Base-by-base conservation (phyloP, 306 rosid species). In the Chamaecrista fasciculata region DNA sequence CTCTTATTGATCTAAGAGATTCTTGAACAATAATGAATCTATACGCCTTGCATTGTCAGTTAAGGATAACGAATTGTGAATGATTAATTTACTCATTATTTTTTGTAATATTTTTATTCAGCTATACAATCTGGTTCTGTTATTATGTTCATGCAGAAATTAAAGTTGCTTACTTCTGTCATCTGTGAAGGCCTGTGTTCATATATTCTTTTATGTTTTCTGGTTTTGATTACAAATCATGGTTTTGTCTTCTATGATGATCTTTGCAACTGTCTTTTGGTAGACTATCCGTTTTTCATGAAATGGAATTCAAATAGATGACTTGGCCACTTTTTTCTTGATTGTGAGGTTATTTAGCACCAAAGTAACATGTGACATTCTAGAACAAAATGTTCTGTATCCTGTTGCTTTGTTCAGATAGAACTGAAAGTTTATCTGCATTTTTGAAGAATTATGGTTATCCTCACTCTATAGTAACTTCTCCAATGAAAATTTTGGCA, bases 401-500 rank as follows among this genome's bases (percentile, higher is more conserved):
- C 15, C 18, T 18, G 31, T 56, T 34, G n/a, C 43, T 20, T 9
- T 18, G 20, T 39, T 33, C 23, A 29, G 36, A 49, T 49, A 59
- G 64, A 33, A 6, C 16, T 63, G 21, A 65, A 29, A 61, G 16
- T 56, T 68, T 51, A 44, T 37, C 53, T 62, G 50, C 31, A 18
- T 34, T 69, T 52, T 10, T 21, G 23, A 16, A 47, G 33, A 49
- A 20, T 42, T 60, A 46, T 11, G 24, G 63, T 70, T 70, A 24
- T 66, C 42, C 33, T 74, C 47, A 16, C 74, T 25, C 68, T 66
- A 78, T 68, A 62, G 65, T 89, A 80, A 76, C 66, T 65, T 74
- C 55, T 77, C 66, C 66, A 26, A 34, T 69, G n/a, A 53, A 64
- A 18, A 63, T 80, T 75, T 70, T 78, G 92, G 87, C 86, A 84